phyloP scores from a whole-genome alignment of 169 alveolate species.

The Cryptosporidium ryanae region DNA sequence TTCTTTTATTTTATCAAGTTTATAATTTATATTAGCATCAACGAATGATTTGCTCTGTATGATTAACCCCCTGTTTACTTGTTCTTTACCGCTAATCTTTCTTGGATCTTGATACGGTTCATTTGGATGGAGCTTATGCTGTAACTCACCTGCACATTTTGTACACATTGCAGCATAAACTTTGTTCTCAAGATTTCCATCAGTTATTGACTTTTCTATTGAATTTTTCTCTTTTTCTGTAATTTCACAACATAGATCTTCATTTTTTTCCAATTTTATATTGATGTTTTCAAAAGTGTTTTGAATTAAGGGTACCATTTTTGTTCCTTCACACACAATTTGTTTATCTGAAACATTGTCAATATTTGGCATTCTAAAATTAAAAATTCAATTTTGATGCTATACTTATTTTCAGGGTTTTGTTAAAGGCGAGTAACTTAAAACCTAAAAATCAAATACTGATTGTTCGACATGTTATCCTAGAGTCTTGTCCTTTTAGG shows the following conservation, averaged over 20 bases:
- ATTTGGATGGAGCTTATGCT: slow-evolving; percentile 50
- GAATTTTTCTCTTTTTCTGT: background rate
- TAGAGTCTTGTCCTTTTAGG: slow-evolving; percentile 75
- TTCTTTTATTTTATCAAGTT: background rate
- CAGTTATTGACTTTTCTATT: background rate
- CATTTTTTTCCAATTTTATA: background rate
- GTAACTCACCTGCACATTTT: slow-evolving; percentile 73
- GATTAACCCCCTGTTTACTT: slow-evolving; percentile 54
- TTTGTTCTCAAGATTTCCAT: slow-evolving; percentile 26
- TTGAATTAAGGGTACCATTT: slow-evolving; percentile 53
- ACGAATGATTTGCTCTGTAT: slow-evolving; percentile 64
- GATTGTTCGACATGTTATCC: slow-evolving; percentile 20
- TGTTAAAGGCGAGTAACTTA: slow-evolving; percentile 4
- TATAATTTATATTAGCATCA: slow-evolving; percentile 56
- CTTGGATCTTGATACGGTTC: slow-evolving; percentile 60
- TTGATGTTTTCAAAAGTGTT: slow-evolving; percentile 12
- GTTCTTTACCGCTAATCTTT: slow-evolving; percentile 61
- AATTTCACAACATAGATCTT: background rate
- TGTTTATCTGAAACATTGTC: slow-evolving; percentile 17
- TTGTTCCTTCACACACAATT: slow-evolving; percentile 37
- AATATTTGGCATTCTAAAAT: slow-evolving; percentile 18
- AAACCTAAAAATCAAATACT: slow-evolving; percentile 23
- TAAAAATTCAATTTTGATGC: background rate
- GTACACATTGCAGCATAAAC: slow-evolving; percentile 75
- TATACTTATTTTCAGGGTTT: background rate